phyloP scores from a whole-genome alignment of 345 rosid genomes.

The Arabidopsis thaliana region DNA sequence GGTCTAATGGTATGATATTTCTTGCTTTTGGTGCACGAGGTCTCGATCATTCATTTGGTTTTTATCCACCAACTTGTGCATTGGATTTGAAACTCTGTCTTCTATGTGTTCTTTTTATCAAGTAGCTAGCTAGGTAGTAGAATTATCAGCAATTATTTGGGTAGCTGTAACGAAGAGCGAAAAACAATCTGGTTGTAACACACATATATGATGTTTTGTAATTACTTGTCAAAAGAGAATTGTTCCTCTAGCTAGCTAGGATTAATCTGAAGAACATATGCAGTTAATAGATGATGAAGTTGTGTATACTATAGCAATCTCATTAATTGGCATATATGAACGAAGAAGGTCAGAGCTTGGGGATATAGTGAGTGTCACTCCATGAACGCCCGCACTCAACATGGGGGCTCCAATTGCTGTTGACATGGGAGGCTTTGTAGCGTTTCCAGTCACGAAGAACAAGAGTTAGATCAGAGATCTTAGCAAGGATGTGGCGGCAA shows the following conservation, averaged over 20 bases:
- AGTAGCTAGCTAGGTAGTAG: not conserved
- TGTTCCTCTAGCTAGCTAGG: not conserved
- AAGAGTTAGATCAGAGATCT: slow-evolving; percentile 60
- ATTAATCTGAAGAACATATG: not conserved
- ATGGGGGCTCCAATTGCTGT: slow-evolving; percentile 53
- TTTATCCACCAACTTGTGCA: slow-evolving; percentile 4
- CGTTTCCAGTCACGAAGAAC: slow-evolving; percentile 72
- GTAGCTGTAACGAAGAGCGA: not conserved
- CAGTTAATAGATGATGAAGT: not conserved
- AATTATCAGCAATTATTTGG: not conserved
- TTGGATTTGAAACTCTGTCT: not conserved
- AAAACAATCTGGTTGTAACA: not conserved
- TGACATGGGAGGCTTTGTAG: slow-evolving; percentile 44
- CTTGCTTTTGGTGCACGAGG: not conserved
- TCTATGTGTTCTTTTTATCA: not conserved
- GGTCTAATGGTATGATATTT: not conserved
- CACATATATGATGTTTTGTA: not conserved
- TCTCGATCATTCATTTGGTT: not conserved
- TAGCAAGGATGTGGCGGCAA: slow-evolving; percentile 72
- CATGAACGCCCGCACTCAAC: slow-evolving; percentile 51
- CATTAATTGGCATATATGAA: not conserved
- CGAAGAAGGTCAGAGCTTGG: slow-evolving; percentile 26
- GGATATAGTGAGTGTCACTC: slow-evolving; percentile 40
- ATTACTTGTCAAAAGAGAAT: not conserved
- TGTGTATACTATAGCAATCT: slow-evolving; percentile 5